A percentile compares a stretch with the other conserved stretches of the same genome.
Evolutionary conservation across 163 green algal genomes (phyloP).

Genomic region (Prototheca stagnorum): DNA sequence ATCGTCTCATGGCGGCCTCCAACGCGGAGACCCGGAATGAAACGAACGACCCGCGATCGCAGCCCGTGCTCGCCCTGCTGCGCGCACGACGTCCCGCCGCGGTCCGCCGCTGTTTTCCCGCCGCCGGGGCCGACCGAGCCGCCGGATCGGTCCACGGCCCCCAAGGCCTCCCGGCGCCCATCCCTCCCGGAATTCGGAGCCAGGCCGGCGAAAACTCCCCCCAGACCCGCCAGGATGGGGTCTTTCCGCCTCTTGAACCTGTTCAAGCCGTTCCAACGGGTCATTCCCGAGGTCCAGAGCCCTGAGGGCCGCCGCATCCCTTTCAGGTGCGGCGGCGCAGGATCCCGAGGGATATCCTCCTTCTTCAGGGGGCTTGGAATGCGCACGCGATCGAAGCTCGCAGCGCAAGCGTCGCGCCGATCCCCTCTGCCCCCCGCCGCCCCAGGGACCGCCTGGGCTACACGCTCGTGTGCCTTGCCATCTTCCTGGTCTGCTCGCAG

Average conservation of each 20-base stretch:
- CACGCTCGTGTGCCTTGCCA: conserved; percentile 87
- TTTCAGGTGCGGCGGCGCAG: conserved; percentile 14
- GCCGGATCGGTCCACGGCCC: no score
- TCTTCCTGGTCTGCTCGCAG: conserved; percentile 98
- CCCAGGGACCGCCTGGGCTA: conserved; percentile 53
- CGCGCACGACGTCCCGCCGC: no score
- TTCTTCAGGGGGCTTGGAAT: no score
- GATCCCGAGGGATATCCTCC: neutral
- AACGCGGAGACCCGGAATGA: no score
- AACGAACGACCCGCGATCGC: no score
- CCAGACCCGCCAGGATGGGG: conserved; percentile 9
- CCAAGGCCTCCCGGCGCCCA: neutral
- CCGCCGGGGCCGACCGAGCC: no score
- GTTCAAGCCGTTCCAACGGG: conserved; percentile 37
- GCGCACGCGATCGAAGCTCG: no score
- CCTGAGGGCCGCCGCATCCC: conserved; percentile 13
- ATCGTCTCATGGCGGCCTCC: no score
- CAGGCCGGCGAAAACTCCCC: neutral
- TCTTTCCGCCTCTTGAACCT: conserved; percentile 43
- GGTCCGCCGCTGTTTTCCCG: no score
- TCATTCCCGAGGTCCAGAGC: conserved; percentile 49
- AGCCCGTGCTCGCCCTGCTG: no score
- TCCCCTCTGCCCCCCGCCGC: neutral
- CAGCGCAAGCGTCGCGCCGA: neutral
- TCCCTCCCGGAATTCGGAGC: neutral